Conservation (phyloP, 306 rosid genomes). For the Rosa chinensis region DNA sequence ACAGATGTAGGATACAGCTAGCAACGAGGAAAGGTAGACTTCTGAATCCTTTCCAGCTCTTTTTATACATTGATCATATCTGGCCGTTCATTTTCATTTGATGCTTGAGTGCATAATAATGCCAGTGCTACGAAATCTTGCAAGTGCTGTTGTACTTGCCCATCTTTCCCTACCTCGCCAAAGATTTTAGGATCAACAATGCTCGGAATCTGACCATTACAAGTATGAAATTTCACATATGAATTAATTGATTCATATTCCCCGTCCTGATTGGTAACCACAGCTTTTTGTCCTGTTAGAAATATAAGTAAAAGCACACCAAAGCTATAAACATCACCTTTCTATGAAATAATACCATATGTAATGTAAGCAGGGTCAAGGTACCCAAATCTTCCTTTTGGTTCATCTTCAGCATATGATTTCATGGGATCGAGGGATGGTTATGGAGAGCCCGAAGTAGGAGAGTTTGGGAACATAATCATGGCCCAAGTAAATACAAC, state of each 20-base stretch:
- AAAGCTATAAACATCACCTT: not conserved
- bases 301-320: not conserved
- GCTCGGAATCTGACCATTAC: not conserved
- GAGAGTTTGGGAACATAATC: no score
- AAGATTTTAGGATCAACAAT: not conserved
- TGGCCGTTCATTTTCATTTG: no score
- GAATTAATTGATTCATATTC: not conserved
- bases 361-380: not conserved
- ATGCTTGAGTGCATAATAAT: no score
- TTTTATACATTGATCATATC: no score
- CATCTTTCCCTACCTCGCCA: not conserved
- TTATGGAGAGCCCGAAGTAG: no score
- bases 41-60: no score
- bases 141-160: not conserved
- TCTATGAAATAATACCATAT: not conserved
- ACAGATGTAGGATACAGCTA: no score
- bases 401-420: not conserved
- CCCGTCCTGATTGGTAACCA: not conserved
- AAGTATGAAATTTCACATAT: not conserved
- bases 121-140: not conserved
- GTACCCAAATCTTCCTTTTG: not conserved
- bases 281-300: not conserved
- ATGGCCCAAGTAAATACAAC: no score
- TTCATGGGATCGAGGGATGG: no score
- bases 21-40: no score